Percentiles rank a stretch among this genome's conserved stretches.
Evolutionary conservation across 2,329 filamentous ascomycete species (phyloP).

Genomic region (Trichocomaceae sp.): DNA sequence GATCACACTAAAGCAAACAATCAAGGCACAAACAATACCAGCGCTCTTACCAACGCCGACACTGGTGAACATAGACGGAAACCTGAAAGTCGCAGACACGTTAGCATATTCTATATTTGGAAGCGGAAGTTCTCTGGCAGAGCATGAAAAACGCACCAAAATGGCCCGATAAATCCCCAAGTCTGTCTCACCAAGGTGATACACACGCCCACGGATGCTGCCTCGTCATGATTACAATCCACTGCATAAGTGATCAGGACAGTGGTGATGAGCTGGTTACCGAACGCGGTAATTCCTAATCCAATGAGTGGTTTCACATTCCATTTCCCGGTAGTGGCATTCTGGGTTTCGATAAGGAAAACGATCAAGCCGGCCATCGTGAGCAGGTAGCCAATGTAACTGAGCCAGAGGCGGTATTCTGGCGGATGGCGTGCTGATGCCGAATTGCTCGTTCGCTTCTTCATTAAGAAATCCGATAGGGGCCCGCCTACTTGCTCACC

Average conservation of each 20-base stretch:
- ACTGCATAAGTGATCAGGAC: constrained; percentile 48
- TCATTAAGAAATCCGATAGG: constrained; percentile 47
- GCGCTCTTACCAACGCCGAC: too few species aligned
- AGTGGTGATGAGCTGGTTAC: constrained; percentile 58
- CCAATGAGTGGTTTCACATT: constrained; percentile 53
- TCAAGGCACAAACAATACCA: too few species aligned
- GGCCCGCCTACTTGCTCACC: constrained; percentile 54
- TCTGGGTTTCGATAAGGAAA: constrained; percentile 48
- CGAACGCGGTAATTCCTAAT: constrained; percentile 46
- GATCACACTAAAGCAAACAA: too few species aligned
- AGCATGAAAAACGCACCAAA: too few species aligned
- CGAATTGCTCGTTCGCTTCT: too few species aligned
- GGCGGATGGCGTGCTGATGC: constrained; percentile 43
- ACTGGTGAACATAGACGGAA: too few species aligned
- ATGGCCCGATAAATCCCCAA: constrained; percentile 32
- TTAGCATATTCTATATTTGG: too few species aligned
- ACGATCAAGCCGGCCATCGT: constrained; percentile 49
- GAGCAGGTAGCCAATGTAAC: constrained; percentile 8
- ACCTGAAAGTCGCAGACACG: too few species aligned
- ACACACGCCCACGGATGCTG: constrained; percentile 22
- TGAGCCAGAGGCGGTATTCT: constrained; percentile 11
- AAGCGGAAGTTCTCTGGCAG: too few species aligned
- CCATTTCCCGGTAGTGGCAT: constrained; percentile 41
- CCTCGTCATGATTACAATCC: constrained; percentile 19
- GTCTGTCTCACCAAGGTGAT: constrained; percentile 10